Percentiles rank a stretch among this genome's conserved stretches.
Conservation (phyloP, 805 yeast genomes). For the Candida boidinii region DNA sequence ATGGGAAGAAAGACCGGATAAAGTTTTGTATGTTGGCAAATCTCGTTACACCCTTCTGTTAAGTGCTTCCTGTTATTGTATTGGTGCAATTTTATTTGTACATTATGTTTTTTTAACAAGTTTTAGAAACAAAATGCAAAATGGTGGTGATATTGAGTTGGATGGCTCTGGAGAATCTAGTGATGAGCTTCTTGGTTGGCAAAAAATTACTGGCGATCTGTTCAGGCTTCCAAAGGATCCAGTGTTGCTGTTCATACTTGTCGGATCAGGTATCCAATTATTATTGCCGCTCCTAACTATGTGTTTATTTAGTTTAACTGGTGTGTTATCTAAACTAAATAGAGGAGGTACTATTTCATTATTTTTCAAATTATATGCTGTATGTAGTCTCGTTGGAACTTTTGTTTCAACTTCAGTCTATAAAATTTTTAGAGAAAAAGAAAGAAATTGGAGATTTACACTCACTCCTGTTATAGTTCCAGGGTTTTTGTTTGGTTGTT, state of each 20-base stretch:
- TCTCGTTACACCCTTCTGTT: constrained; percentile 93
- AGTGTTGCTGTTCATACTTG: constrained; percentile 65
- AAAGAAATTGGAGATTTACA: constrained; percentile 79
- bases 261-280: constrained; percentile 86
- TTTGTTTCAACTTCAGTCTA: constrained; percentile 77
- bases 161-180: constrained; percentile 84
- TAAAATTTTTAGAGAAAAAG: constrained; percentile 84
- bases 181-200: constrained; percentile 96
- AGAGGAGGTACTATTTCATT: constrained; percentile 91
- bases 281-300: constrained; percentile 69
- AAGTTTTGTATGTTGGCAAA: constrained; percentile 84
- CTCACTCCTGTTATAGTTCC: constrained; percentile 84
- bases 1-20: constrained; percentile 99
- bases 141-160: constrained; percentile 82
- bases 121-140: constrained; percentile 73
- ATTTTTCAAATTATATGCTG: constrained; percentile 74
- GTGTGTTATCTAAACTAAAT: constrained; percentile 86
- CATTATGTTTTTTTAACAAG: constrained; percentile 73
- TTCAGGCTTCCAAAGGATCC: constrained; percentile 74
- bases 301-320: constrained; percentile 75
- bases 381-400: constrained; percentile 78
- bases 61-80: constrained; percentile 75
- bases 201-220: constrained; percentile 89
- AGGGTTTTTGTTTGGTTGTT: constrained; percentile 54
- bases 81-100: constrained; percentile 68